Evolutionary conservation across 2,329 filamentous ascomycete genomes (phyloP).

Genomic region (Trichoderma sp.): DNA sequence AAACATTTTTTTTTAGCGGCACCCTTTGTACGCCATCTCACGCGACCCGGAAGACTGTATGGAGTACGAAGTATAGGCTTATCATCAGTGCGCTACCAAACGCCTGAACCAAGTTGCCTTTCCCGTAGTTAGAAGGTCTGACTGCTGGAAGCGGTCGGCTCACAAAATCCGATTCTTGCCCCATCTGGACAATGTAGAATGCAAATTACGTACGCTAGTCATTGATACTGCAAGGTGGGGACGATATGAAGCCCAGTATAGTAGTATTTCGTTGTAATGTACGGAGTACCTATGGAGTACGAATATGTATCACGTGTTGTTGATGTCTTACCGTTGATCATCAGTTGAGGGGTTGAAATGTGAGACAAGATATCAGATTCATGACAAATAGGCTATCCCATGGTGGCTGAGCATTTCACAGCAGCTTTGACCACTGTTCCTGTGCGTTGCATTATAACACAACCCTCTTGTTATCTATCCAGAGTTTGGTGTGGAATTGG

Average conservation of each 20-base stretch:
- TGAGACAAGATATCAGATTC: background rate
- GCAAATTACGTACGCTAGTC: background rate
- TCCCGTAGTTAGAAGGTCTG: background rate
- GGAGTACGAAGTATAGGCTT: background rate
- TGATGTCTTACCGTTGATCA: background rate
- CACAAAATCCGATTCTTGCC: background rate
- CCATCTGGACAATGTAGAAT: background rate
- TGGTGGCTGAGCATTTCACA: background rate
- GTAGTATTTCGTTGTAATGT: background rate
- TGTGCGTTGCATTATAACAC: background rate
- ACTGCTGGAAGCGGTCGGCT: background rate
- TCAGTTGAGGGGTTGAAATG: background rate
- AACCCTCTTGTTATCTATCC: background rate
- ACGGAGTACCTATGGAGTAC: too few species aligned
- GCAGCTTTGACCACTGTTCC: background rate
- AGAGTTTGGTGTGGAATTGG: background rate
- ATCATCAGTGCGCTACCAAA: background rate
- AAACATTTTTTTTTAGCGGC: background rate
- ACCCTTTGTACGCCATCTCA: background rate
- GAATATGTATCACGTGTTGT: background rate
- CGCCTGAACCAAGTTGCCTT: background rate
- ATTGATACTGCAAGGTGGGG: slow-evolving; percentile 5
- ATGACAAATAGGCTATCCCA: background rate
- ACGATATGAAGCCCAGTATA: background rate
- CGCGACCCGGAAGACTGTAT: background rate